A percentile compares a stretch with the other conserved stretches of the same genome.
These are phyloP conservation scores for Eucalyptus marginata DNA, from an alignment of 345 rosid genomes.

Conservation along the genomic window DNA sequence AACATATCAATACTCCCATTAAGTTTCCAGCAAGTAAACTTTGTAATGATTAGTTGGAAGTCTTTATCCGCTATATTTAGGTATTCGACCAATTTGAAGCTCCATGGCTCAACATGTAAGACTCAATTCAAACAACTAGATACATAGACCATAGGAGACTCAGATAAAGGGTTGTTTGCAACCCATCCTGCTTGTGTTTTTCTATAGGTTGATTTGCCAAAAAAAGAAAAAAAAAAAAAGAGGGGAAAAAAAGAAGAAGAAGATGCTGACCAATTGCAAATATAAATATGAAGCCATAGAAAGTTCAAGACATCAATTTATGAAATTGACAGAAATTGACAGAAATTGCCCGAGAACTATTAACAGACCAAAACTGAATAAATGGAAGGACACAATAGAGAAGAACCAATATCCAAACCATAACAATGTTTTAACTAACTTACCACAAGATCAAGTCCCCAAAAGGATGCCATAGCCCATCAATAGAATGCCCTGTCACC, in stretches of 20 bases:
- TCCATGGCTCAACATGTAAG: neutral
- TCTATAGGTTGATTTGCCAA: neutral
- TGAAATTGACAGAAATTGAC: too few species aligned
- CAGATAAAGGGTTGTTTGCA: neutral
- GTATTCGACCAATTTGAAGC: neutral
- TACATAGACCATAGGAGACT: neutral
- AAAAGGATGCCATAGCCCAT: slow-evolving; percentile 83
- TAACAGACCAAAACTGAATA: neutral
- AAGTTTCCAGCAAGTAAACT: neutral
- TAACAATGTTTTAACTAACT: neutral
- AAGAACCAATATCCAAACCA: neutral
- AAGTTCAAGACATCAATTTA: too few species aligned
- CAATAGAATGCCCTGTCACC: slow-evolving; percentile 95
- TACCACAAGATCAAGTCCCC: slow-evolving; percentile 77
- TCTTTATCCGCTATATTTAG: neutral
- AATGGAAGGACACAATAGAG: neutral
- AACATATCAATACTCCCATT: neutral
- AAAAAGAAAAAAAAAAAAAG: neutral
- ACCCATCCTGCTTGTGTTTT: neutral
- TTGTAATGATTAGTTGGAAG: neutral
- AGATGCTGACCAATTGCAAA: neutral
- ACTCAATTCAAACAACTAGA: neutral
- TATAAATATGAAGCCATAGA: neutral
- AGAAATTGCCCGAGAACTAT: neutral
- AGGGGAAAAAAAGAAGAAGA: neutral